A percentile compares a stretch with the other conserved stretches of the same genome.
Evolutionary conservation across 2,329 filamentous ascomycete genomes (phyloP).

Genomic region (Ophiostoma australiae): DNA sequence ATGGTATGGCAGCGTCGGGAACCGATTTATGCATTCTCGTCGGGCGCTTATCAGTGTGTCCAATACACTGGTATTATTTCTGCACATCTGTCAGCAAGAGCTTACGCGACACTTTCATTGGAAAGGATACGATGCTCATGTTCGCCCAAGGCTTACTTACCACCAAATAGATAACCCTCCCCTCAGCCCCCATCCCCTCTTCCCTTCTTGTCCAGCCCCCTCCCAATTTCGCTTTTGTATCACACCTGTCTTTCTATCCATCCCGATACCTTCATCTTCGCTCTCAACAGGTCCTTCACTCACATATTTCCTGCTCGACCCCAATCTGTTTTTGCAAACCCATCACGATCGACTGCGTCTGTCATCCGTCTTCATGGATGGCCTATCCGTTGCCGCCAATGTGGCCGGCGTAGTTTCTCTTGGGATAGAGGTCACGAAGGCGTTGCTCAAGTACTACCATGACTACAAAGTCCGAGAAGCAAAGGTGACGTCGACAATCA

Average conservation of each 20-base stretch:
- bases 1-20: not conserved
- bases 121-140: not conserved
- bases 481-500: not conserved
- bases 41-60: not conserved
- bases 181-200: too few species aligned
- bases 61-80: not conserved
- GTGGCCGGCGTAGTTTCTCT: not conserved
- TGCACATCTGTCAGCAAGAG: not conserved
- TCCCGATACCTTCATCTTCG: too few species aligned
- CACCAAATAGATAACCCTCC: too few species aligned
- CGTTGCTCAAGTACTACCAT: not conserved
- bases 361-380: not conserved
- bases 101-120: not conserved
- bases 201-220: too few species aligned
- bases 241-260: too few species aligned
- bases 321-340: not conserved
- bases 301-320: too few species aligned
- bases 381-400: not conserved
- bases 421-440: not conserved
- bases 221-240: too few species aligned
- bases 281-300: too few species aligned
- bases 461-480: conserved; percentile 1
- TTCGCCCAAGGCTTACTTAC: not conserved
- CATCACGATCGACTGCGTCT: not conserved
- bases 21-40: not conserved